Evolutionary conservation across 169 alveolate species (phyloP).

Genomic region (Cryptosporidium tyzzeri): DNA sequence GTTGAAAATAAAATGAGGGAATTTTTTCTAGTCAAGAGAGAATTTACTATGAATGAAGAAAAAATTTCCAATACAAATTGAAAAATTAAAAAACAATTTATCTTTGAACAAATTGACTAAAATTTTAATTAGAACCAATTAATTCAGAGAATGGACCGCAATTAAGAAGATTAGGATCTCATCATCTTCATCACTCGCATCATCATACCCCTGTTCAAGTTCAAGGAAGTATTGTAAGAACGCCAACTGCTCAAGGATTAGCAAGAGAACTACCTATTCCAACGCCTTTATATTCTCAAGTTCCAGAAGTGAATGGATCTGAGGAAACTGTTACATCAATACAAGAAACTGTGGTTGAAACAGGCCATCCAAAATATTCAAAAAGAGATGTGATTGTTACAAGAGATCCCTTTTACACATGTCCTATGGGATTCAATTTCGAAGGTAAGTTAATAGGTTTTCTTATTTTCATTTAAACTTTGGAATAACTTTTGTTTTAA

Average conservation of each 20-base stretch:
- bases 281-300: slow-evolving; percentile 57
- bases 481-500: not conserved
- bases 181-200: slow-evolving; percentile 7
- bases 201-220: slow-evolving; percentile 17
- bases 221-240: slow-evolving; percentile 39
- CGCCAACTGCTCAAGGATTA: slow-evolving; percentile 55
- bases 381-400: slow-evolving; percentile 67
- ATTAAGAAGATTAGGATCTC: slow-evolving; percentile 54
- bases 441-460: slow-evolving; percentile 50
- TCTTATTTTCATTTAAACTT: not conserved
- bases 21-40: not conserved
- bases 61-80: not conserved
- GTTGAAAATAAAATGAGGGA: not conserved
- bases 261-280: slow-evolving; percentile 69
- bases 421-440: slow-evolving; percentile 73
- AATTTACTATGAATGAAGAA: not conserved
- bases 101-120: not conserved
- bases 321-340: slow-evolving; percentile 43
- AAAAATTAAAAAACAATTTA: not conserved
- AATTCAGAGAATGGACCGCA: slow-evolving; percentile 31
- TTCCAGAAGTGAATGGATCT: slow-evolving; percentile 58
- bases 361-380: slow-evolving; percentile 56
- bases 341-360: slow-evolving; percentile 60
- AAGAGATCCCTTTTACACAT: slow-evolving; percentile 73
- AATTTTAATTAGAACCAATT: not conserved